A percentile compares a stretch with the other conserved stretches of the same genome.
These are phyloP conservation scores for Alternaria rosae DNA, from an alignment of 2,329 filamentous ascomycete genomes.

Conservation along the genomic window DNA sequence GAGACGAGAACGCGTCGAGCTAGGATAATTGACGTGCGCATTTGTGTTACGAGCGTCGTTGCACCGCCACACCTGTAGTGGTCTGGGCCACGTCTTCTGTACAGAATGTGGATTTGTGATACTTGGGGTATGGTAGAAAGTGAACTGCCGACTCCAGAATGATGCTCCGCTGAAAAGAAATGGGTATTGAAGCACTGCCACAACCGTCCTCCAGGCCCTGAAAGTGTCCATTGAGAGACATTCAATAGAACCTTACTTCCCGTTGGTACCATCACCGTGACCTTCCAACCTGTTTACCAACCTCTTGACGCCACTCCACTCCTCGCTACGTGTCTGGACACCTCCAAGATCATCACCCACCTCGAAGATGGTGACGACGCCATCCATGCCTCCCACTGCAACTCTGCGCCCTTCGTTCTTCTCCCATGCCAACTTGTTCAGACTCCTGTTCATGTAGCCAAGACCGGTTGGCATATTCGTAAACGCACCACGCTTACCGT, in stretches of 20 bases:
- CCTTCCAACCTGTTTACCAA: constrained; percentile 77
- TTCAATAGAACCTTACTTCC: constrained; percentile 22
- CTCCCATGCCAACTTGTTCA: constrained; percentile 97
- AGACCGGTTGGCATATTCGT: constrained; percentile 49
- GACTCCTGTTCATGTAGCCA: constrained; percentile 78
- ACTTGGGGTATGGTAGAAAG: constrained; percentile 1
- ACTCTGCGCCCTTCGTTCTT: constrained; percentile 83
- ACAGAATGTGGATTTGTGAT: neutral
- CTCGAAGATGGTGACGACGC: constrained; percentile 90
- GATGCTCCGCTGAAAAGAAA: constrained; percentile 5
- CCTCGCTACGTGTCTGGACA: constrained; percentile 85
- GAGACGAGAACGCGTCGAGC: neutral
- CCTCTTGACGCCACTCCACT: constrained; percentile 94
- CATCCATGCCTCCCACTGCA: constrained; percentile 91
- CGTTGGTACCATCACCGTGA: constrained; percentile 33
- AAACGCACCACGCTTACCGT: constrained; percentile 47
- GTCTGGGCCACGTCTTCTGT: neutral
- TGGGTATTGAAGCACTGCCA: constrained; percentile 3
- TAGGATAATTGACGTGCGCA: neutral
- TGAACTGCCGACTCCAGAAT: constrained; percentile 3
- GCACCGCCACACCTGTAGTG: constrained; percentile 2
- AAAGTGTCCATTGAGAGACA: neutral
- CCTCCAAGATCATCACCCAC: constrained; percentile 83
- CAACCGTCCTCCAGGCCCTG: neutral
- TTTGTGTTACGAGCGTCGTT: neutral